Conservation (phyloP, 2,329 filamentous ascomycete species). For the Pseudogymnoascus sp. region DNA sequence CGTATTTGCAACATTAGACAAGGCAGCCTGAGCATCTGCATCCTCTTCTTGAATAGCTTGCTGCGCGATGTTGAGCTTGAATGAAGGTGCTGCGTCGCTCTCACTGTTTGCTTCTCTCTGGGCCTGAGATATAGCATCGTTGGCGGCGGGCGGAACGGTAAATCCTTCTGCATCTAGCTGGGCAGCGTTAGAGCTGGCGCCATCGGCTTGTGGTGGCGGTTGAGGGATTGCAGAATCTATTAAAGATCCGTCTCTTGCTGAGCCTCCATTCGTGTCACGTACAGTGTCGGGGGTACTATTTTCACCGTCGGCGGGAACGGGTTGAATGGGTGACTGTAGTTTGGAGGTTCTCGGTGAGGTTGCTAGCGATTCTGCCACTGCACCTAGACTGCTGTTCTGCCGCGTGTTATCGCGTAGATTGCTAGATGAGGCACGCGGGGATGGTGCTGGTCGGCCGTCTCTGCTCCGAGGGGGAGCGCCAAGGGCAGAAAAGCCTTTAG, state of each 20-base stretch:
- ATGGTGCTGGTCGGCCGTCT: conserved; percentile 41
- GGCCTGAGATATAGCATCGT: conserved; percentile 62
- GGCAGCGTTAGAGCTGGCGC: background rate
- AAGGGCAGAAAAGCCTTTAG: conserved; percentile 45
- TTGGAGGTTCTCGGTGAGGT: conserved; percentile 21
- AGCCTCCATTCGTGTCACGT: background rate
- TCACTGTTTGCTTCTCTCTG: conserved; percentile 53
- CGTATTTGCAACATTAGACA: conserved; percentile 67
- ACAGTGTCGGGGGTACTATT: background rate
- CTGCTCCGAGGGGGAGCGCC: conserved; percentile 54
- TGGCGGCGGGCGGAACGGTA: conserved; percentile 55
- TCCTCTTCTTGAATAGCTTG: conserved; percentile 72
- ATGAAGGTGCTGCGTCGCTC: conserved; percentile 53
- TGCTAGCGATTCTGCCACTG: conserved; percentile 49
- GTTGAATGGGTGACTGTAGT: conserved; percentile 22
- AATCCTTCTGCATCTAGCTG: conserved; percentile 68
- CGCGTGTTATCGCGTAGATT: conserved; percentile 44
- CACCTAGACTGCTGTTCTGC: conserved; percentile 40
- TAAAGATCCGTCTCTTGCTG: conserved; percentile 16
- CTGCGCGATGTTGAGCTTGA: conserved; percentile 73
- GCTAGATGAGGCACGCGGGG: conserved; percentile 49
- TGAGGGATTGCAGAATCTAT: conserved; percentile 42
- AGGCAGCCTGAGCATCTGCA: conserved; percentile 62
- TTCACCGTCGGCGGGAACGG: conserved; percentile 33
- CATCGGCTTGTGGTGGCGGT: conserved; percentile 31